Conservation (phyloP, 495 filamentous ascomycete species). For the Tuber magnatum region DNA sequence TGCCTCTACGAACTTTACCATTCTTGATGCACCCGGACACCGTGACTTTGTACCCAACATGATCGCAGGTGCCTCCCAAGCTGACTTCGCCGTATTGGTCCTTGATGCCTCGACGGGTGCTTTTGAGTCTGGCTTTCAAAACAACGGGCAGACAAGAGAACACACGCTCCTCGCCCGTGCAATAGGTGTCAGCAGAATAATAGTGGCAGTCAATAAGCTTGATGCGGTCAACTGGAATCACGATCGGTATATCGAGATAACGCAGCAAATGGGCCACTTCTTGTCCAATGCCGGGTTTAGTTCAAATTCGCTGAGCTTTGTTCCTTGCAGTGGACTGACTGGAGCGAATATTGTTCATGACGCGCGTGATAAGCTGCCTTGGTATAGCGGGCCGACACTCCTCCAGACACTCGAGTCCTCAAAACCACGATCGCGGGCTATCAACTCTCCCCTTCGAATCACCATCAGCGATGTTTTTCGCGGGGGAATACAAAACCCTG, state of each 20-base stretch:
- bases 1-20: conserved; percentile 75
- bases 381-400: conserved; percentile 75
- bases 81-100: conserved; percentile 91
- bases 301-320: conserved; percentile 67
- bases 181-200: conserved; percentile 79
- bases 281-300: conserved; percentile 73
- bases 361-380: conserved; percentile 44
- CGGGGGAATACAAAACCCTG: conserved; percentile 62
- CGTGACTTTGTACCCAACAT: conserved; percentile 96
- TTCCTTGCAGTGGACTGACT: conserved; percentile 80
- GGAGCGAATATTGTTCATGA: conserved; percentile 69
- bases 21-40: conserved; percentile 91
- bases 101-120: conserved; percentile 81
- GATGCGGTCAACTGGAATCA: conserved; percentile 65
- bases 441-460: conserved; percentile 75
- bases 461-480: conserved; percentile 65
- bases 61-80: conserved; percentile 93
- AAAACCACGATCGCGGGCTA: conserved; percentile 59
- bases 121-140: conserved; percentile 82
- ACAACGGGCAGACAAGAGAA: conserved; percentile 90
- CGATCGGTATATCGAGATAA: conserved; percentile 75
- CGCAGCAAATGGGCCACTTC: conserved; percentile 74
- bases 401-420: conserved; percentile 72
- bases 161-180: conserved; percentile 83
- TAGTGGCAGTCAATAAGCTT: conserved; percentile 93